phyloP scores from a whole-genome alignment of 1,284 basidiomycete species.

The Pseudozyma thailandica region DNA sequence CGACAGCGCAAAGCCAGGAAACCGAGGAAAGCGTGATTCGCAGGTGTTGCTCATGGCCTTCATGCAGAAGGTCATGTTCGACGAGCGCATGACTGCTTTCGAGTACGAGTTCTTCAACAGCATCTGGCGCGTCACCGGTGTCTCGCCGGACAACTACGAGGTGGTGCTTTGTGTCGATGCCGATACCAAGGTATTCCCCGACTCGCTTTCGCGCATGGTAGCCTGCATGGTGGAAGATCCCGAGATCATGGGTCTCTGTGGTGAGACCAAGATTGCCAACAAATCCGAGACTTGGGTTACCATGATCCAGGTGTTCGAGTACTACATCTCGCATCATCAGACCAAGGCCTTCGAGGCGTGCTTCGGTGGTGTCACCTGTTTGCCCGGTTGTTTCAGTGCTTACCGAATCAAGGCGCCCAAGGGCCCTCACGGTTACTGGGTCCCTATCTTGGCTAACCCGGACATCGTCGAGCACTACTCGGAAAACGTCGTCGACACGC shows the following conservation, averaged over 20 bases:
- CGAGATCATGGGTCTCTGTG: constrained; percentile 71
- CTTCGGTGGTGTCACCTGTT: constrained; percentile 70
- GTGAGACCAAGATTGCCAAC: constrained; percentile 71
- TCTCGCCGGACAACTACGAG: constrained; percentile 70
- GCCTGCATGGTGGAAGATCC: constrained; percentile 71
- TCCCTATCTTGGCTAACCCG: constrained; percentile 70
- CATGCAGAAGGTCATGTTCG: constrained; percentile 71
- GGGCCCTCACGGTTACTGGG: constrained; percentile 70
- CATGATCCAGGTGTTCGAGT: constrained; percentile 82
- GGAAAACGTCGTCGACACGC: constrained; percentile 70
- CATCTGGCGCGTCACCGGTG: constrained; percentile 70
- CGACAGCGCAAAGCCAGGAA: constrained; percentile 91
- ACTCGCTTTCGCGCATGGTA: constrained; percentile 70
- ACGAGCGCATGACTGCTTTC: constrained; percentile 71
- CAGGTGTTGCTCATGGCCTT: constrained; percentile 77
- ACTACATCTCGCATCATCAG: constrained; percentile 98
- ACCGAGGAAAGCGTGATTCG: constrained; percentile 97
- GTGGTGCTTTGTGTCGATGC: constrained; percentile 70
- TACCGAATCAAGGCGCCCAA: constrained; percentile 71
- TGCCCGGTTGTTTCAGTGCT: constrained; percentile 71
- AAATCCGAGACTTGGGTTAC: constrained; percentile 71
- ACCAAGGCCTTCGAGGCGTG: constrained; percentile 72
- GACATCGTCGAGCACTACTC: constrained; percentile 71
- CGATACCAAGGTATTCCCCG: constrained; percentile 70
- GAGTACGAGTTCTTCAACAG: constrained; percentile 71